Evolutionary conservation across 75 land plant genomes (phyloP).

Genomic region (Pinus albicaulis): DNA sequence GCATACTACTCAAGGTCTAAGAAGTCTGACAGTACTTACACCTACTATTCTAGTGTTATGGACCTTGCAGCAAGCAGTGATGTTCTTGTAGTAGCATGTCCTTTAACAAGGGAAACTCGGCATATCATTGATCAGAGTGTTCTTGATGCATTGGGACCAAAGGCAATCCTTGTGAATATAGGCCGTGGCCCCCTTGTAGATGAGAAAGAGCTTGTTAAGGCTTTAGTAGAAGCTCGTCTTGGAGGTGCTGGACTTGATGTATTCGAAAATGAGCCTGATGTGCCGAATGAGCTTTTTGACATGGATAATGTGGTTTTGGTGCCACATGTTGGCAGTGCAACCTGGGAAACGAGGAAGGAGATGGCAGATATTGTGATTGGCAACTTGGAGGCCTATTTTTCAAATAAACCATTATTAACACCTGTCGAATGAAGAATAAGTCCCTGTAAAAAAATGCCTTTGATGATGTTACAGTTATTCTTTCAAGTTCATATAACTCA

Average conservation of each 20-base stretch:
- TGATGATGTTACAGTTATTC: neutral
- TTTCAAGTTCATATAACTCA: too few species aligned
- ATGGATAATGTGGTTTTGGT: conserved; percentile 46
- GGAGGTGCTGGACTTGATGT: conserved; percentile 56
- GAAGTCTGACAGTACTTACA: conserved; percentile 27
- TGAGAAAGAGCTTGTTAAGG: conserved; percentile 44
- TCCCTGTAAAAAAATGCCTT: neutral
- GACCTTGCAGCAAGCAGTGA: conserved; percentile 37
- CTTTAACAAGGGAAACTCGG: conserved; percentile 29
- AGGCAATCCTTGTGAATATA: conserved; percentile 24
- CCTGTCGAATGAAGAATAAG: conserved; percentile 30
- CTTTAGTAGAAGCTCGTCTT: conserved; percentile 31
- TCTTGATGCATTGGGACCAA: conserved; percentile 23
- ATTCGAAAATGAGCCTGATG: conserved; percentile 45
- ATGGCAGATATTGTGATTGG: conserved; percentile 45
- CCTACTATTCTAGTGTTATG: conserved; percentile 25
- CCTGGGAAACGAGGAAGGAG: conserved; percentile 34
- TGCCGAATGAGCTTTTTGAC: conserved; percentile 33
- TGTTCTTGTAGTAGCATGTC: conserved; percentile 34
- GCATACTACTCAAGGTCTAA: conserved; percentile 30
- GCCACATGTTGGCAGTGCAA: conserved; percentile 44
- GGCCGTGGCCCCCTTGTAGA: conserved; percentile 43
- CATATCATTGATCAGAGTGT: conserved; percentile 29
- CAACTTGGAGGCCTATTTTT: conserved; percentile 46
- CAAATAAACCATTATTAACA: conserved; percentile 56